Conservation (phyloP, 2,329 filamentous ascomycete genomes). For the Fonsecaea multimorphosa region DNA sequence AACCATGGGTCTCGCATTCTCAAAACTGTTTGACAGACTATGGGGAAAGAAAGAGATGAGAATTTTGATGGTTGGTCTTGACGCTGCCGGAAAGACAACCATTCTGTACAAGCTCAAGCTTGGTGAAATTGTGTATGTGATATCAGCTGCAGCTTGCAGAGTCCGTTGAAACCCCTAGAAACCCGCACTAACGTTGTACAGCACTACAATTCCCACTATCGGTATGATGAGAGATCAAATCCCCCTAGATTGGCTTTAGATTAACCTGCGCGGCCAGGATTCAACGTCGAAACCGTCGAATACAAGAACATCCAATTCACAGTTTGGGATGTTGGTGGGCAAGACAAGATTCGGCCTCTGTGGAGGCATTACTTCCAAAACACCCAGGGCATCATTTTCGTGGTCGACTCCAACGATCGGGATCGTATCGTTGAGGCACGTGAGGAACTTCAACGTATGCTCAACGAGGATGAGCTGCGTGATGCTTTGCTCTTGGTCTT, state of each 20-base stretch:
- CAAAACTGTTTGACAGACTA: constrained; percentile 93
- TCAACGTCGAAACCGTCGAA: constrained; percentile 99
- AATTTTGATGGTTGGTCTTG: constrained; percentile 99
- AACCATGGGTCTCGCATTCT: constrained; percentile 97
- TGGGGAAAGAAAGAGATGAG: constrained; percentile 99
- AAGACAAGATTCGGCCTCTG: constrained; percentile 99
- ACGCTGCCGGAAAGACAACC: constrained; percentile 99
- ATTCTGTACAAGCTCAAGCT: constrained; percentile 99
- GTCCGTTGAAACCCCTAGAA: not conserved
- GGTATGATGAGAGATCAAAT: constrained; percentile 59
- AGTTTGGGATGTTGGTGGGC: constrained; percentile 99
- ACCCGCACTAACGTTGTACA: constrained; percentile 54
- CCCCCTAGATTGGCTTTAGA: constrained; percentile 2
- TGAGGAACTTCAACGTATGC: constrained; percentile 95
- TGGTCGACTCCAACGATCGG: constrained; percentile 98
- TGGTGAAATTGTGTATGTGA: constrained; percentile 58
- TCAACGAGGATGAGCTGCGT: constrained; percentile 98
- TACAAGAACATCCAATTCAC: constrained; percentile 99
- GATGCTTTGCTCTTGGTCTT: constrained; percentile 97
- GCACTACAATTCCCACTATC: constrained; percentile 98
- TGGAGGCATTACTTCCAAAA: constrained; percentile 99
- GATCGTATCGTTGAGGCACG: constrained; percentile 97
- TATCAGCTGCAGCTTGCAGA: constrained; percentile 4
- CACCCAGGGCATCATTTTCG: constrained; percentile 99
- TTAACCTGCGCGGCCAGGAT: constrained; percentile 63